Evolutionary conservation across 2,329 filamentous ascomycete species (phyloP).

Genomic region (Exophiala calicioides): DNA sequence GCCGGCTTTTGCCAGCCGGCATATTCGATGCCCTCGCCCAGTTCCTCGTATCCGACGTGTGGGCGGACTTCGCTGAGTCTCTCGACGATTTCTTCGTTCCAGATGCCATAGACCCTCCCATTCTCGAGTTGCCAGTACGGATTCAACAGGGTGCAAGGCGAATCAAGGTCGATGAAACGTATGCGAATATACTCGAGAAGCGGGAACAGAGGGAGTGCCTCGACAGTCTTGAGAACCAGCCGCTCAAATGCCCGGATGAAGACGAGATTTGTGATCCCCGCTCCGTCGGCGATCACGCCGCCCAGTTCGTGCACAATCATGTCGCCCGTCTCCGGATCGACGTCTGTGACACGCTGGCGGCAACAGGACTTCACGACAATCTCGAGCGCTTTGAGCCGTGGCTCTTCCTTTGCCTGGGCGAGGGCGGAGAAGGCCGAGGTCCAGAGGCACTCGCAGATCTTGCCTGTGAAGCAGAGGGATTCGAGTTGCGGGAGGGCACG

Average conservation of each 20-base stretch:
- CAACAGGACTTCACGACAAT: slow-evolving; percentile 75
- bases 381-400: slow-evolving; percentile 64
- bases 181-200: slow-evolving; percentile 67
- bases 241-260: slow-evolving; percentile 73
- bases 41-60: slow-evolving; percentile 59
- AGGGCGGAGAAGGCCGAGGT: slow-evolving; percentile 55
- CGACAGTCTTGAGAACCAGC: slow-evolving; percentile 65
- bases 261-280: slow-evolving; percentile 69
- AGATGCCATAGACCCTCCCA: slow-evolving; percentile 66
- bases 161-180: slow-evolving; percentile 74
- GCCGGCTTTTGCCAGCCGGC: slow-evolving; percentile 10
- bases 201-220: slow-evolving; percentile 57
- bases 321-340: slow-evolving; percentile 28
- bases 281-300: slow-evolving; percentile 60
- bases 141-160: slow-evolving; percentile 68
- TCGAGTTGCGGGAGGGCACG: slow-evolving; percentile 63
- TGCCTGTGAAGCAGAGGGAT: slow-evolving; percentile 70
- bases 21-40: slow-evolving; percentile 61
- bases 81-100: slow-evolving; percentile 68
- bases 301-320: slow-evolving; percentile 25
- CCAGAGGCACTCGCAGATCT: slow-evolving; percentile 70
- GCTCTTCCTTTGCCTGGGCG: slow-evolving; percentile 47
- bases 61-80: slow-evolving; percentile 63
- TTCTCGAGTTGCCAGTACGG: slow-evolving; percentile 69
- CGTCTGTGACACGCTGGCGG: slow-evolving; percentile 42